Percentiles rank a stretch among this genome's conserved stretches.
These are phyloP conservation scores for Zymoseptoria tritici DNA, from an alignment of 2,329 filamentous ascomycete species.

Conservation along the genomic window DNA sequence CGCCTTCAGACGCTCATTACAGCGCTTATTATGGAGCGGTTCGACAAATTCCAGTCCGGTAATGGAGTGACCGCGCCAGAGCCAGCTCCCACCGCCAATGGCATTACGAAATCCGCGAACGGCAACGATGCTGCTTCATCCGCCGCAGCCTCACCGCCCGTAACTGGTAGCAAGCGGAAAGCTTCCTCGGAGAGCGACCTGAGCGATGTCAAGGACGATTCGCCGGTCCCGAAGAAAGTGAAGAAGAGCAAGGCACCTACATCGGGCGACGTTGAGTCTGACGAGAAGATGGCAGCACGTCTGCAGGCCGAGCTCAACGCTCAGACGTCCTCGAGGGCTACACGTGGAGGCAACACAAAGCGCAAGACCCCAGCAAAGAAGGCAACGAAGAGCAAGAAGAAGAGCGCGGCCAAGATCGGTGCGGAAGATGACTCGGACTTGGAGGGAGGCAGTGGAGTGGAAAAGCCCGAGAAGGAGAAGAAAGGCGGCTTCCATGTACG, in stretches of 20 bases:
- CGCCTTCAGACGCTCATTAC: conserved; percentile 36
- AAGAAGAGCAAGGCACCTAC: conserved; percentile 55
- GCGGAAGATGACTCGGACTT: conserved; percentile 74
- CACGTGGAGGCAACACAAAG: conserved; percentile 59
- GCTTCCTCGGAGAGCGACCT: conserved; percentile 27
- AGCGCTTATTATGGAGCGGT: conserved; percentile 42
- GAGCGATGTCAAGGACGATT: conserved; percentile 34
- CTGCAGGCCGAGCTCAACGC: conserved; percentile 90
- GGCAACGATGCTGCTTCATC: conserved; percentile 10
- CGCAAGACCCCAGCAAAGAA: conserved; percentile 52
- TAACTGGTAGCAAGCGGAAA: conserved; percentile 36
- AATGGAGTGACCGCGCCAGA: conserved; percentile 22
- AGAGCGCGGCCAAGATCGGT: conserved; percentile 61
- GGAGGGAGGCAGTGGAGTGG: conserved; percentile 43
- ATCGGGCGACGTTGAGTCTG: conserved; percentile 57
- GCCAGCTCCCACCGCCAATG: conserved; percentile 33
- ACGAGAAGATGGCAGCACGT: conserved; percentile 78
- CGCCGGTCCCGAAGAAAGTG: conserved; percentile 32
- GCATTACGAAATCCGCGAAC: conserved; percentile 18
- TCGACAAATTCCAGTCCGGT: conserved; percentile 39
- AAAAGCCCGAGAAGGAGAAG: conserved; percentile 54
- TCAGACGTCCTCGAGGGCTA: conserved; percentile 56
- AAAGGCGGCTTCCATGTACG: conserved; percentile 84
- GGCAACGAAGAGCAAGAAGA: conserved; percentile 61
- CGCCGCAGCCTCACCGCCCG: conserved; percentile 9